Base-by-base conservation (phyloP, 805 yeast species). In the Ogataea sp. region DNA sequence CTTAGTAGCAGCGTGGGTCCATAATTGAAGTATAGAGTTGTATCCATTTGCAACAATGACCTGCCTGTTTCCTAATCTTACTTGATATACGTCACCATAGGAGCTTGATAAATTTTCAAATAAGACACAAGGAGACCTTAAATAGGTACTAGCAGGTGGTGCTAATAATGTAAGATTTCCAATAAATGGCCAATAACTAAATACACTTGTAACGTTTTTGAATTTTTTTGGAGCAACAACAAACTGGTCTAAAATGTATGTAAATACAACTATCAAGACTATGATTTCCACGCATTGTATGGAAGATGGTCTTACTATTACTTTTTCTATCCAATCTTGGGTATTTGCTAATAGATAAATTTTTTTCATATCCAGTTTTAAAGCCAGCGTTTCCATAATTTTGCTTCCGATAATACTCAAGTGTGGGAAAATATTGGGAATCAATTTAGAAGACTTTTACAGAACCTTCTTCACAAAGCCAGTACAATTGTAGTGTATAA, bases 41-140 rank as follows among this genome's bases (percentile, higher is more conserved):
- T 62, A 78, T 1, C 82, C 70, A 51, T 83, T 81, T n/a, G 78
- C 89, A 15, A 84, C 78, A 11, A 84, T 68, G 1, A 80, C 72
- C 13, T 71, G 59, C 30, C 58, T 65, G 16, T 53, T 59, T 0
- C 94, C 94, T 39, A 83, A 56, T 35, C 82, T 58, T 33, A 82
- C 65, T 48, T 83, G 90, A 51, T 71, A 82, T 1, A 81, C 71
- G 8, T 54, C 62, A 4, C 73, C 68, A 44, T 70, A 67, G 13
- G 43, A 41, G n/a, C 53, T 35, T 1, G 70, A 39, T 76, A 85
- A 73, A 14, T 56, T 43, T 37, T 56, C 43, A 49, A 72, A 79
- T 8, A 57, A 58, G 15, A 64, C 38, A 10, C 84, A 71, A 0
- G 86, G 84, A 36, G 61, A 49, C 7, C 44, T 39, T 10, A 34